Conservation (phyloP, 2,329 filamentous ascomycete species). For the Shiraia sp. region DNA sequence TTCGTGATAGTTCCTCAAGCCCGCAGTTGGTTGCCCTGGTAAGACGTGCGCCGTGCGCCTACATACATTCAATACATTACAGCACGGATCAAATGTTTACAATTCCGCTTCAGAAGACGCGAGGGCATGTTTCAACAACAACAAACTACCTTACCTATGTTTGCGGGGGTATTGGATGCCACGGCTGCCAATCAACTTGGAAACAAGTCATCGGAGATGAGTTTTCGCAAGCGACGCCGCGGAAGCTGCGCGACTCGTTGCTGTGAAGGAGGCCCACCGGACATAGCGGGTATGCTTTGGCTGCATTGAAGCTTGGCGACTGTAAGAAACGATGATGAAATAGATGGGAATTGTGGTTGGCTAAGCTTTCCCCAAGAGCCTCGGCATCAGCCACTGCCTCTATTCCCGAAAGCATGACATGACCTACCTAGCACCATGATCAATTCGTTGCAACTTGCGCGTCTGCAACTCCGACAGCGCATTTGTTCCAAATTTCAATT, state of each 20-base stretch:
- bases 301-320: constrained; percentile 13
- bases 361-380: constrained; percentile 37
- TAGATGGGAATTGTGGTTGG: constrained; percentile 19
- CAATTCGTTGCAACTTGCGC: constrained; percentile 1
- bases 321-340: constrained; percentile 22
- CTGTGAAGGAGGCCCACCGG: constrained; percentile 11
- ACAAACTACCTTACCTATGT: too few species aligned
- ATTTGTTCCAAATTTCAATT: constrained; percentile 2
- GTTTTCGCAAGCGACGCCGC: not conserved
- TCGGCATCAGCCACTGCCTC: constrained; percentile 27
- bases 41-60: constrained; percentile 13
- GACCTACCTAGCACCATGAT: constrained; percentile 17
- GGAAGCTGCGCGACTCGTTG: not conserved
- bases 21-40: not conserved
- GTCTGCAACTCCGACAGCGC: not conserved
- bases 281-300: constrained; percentile 12
- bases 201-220: constrained; percentile 11
- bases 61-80: constrained; percentile 1
- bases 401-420: constrained; percentile 23
- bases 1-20: not conserved
- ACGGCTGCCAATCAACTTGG: too few species aligned
- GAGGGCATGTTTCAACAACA: too few species aligned
- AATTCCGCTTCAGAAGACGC: too few species aligned
- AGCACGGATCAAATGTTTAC: too few species aligned
- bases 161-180: too few species aligned